Evolutionary conservation across 768 basidiomycete genomes (phyloP).

Genomic region (Filobasidium wieringae): DNA sequence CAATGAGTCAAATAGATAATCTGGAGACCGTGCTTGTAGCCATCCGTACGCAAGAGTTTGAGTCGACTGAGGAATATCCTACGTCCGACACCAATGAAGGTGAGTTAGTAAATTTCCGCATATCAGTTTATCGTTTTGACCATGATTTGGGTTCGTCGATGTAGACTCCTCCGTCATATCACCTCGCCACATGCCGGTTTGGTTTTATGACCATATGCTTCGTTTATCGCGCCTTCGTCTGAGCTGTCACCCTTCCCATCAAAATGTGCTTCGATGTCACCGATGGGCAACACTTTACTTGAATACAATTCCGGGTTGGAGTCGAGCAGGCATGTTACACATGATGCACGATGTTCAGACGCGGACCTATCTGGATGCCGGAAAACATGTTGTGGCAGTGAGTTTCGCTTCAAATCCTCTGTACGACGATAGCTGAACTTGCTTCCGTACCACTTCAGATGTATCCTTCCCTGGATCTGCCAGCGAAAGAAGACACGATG

Average conservation of each 20-base stretch:
- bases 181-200: not conserved
- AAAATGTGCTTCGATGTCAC: not conserved
- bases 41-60: not conserved
- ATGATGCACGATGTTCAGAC: not conserved
- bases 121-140: not conserved
- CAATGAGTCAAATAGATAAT: not conserved
- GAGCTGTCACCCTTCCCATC: not conserved
- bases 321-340: not conserved
- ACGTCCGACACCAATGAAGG: not conserved
- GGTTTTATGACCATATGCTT: not conserved
- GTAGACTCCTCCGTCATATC: no score
- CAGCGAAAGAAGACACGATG: not conserved
- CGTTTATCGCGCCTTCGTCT: not conserved
- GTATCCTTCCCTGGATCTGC: not conserved
- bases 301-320: not conserved
- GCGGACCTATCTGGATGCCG: not conserved
- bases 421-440: not conserved
- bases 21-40: not conserved
- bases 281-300: not conserved
- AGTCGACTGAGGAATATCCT: not conserved
- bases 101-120: not conserved
- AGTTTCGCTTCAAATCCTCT: not conserved
- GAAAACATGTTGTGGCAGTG: not conserved
- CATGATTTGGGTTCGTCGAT: no score
- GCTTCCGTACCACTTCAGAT: not conserved